These are phyloP conservation scores for Malus hybrid DNA, from an alignment of 331 rosid genomes.

Conservation along the genomic window DNA sequence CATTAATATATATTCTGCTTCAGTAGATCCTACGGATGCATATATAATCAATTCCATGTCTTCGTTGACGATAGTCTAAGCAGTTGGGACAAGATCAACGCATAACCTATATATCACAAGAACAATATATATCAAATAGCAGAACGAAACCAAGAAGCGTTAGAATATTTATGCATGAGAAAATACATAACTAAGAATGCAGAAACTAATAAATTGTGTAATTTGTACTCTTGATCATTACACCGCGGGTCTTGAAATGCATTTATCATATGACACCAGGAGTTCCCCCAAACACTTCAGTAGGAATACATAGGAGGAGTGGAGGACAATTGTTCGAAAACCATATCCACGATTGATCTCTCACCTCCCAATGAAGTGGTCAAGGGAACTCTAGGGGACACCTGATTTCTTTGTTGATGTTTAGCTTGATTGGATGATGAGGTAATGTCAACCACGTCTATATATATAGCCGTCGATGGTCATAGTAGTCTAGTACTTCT, in stretches of 20 bases:
- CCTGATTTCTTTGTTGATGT: neutral
- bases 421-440: neutral
- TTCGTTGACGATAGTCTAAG: neutral
- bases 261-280: constrained; percentile 8
- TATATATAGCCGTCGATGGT: neutral
- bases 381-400: constrained; percentile 31
- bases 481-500: neutral
- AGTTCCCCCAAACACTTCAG: constrained; percentile 26
- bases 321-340: neutral
- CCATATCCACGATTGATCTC: neutral
- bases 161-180: neutral
- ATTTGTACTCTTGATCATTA: neutral
- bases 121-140: neutral
- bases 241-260: neutral
- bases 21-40: neutral
- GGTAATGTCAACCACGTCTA: neutral
- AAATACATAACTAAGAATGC: neutral
- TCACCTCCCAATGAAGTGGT: constrained; percentile 5
- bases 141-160: neutral
- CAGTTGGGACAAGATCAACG: neutral
- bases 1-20: neutral
- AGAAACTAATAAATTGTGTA: neutral
- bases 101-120: neutral
- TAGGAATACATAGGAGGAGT: neutral
- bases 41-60: neutral